Evolutionary conservation across 2,329 filamentous ascomycete species (phyloP).

Genomic region (Colletotrichum abscissum): DNA sequence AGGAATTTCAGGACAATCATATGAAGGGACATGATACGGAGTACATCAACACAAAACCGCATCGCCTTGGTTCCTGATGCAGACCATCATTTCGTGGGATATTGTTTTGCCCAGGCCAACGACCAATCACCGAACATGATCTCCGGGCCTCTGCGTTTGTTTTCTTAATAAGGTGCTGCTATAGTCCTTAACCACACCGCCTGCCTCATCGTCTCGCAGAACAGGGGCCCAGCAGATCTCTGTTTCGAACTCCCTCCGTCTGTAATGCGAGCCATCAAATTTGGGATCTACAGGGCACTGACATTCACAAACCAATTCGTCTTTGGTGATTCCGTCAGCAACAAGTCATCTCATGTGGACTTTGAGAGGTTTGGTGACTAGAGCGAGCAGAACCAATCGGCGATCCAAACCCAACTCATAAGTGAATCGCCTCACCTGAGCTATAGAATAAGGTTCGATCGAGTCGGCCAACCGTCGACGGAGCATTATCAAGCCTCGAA

Average conservation of each 20-base stretch:
- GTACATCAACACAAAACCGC: neutral
- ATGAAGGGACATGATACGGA: slow-evolving; percentile 13
- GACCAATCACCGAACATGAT: slow-evolving; percentile 19
- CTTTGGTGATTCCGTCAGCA: neutral
- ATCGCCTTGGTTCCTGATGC: slow-evolving; percentile 22
- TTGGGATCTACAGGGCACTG: neutral
- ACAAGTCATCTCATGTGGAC: neutral
- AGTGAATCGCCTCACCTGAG: slow-evolving; percentile 1
- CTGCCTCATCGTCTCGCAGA: slow-evolving; percentile 11
- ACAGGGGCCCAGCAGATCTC: neutral
- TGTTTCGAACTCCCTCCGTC: slow-evolving; percentile 10
- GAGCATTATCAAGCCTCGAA: neutral
- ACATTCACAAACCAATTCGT: neutral
- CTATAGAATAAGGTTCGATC: neutral
- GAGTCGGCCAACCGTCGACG: neutral
- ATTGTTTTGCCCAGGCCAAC: slow-evolving; percentile 17
- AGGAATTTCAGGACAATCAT: neutral
- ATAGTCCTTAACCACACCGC: slow-evolving; percentile 5
- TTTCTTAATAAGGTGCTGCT: slow-evolving; percentile 22
- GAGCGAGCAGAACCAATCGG: neutral
- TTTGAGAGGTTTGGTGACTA: neutral
- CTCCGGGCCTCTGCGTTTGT: slow-evolving; percentile 1
- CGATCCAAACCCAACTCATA: neutral
- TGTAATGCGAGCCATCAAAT: slow-evolving; percentile 14
- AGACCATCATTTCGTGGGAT: slow-evolving; percentile 32